phyloP scores from a whole-genome alignment of 257 asterid genomes.

The Nicotiana paniculata region DNA sequence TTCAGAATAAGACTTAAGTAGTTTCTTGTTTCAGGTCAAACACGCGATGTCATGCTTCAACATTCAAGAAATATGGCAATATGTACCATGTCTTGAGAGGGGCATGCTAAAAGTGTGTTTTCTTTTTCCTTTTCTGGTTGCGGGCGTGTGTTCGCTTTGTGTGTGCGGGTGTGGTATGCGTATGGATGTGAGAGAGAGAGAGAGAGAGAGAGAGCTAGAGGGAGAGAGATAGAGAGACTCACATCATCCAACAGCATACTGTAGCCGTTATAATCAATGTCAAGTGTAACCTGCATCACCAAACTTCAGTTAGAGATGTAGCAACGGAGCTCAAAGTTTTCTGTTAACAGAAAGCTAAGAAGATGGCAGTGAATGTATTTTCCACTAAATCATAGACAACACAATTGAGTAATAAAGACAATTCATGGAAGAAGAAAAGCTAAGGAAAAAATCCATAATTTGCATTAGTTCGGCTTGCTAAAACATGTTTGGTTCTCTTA shows the following conservation, averaged over 20 bases:
- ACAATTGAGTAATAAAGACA: neutral
- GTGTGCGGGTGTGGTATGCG: neutral
- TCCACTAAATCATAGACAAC: neutral
- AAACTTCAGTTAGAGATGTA: neutral
- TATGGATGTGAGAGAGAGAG: neutral
- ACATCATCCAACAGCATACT: conserved; percentile 99
- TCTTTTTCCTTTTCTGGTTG: neutral
- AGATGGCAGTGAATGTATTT: neutral
- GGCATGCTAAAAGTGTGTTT: neutral
- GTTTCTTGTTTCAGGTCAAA: neutral
- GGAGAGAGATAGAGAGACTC: conserved; percentile 24
- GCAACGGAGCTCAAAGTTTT: neutral
- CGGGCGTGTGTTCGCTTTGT: no score
- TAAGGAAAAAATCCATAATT: neutral
- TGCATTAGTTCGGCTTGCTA: neutral
- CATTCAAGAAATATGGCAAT: neutral
- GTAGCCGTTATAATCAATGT: conserved; percentile 91
- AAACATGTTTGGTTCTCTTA: neutral
- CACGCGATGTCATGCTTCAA: neutral
- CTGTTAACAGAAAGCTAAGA: neutral
- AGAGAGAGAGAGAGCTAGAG: neutral
- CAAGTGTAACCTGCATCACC: conserved; percentile 68
- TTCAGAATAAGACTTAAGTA: neutral
- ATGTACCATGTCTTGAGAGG: neutral
- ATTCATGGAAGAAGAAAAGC: neutral